A percentile compares a stretch with the other conserved stretches of the same genome.
Conservation (phyloP, 73 alveolate genomes). For the Stentor roeselii region DNA sequence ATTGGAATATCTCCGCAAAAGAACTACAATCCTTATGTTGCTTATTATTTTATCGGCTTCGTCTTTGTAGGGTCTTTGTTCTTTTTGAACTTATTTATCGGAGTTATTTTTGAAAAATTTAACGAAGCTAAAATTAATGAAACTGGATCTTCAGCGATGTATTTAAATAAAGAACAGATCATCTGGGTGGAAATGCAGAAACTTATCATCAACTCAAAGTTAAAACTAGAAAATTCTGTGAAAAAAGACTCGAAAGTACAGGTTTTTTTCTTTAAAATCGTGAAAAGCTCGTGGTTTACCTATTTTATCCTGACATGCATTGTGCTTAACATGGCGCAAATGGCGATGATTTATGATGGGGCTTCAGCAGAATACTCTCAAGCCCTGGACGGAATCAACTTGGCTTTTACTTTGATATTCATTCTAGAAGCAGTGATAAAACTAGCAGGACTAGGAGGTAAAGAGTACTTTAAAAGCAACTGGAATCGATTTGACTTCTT, state of each 20-base stretch:
- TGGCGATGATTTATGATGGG: constrained; percentile 41
- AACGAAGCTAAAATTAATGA: constrained; percentile 39
- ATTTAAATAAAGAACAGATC: constrained; percentile 44
- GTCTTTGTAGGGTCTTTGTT: constrained; percentile 43
- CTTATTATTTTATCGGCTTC: constrained; percentile 36
- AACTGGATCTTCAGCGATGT: constrained; percentile 28
- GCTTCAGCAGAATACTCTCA: not conserved
- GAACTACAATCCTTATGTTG: constrained; percentile 31
- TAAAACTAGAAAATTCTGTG: constrained; percentile 51
- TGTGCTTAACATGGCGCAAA: constrained; percentile 23
- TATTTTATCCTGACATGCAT: constrained; percentile 9
- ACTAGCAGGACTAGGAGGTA: constrained; percentile 34
- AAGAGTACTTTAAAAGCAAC: constrained; percentile 34
- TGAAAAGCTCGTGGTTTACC: not conserved
- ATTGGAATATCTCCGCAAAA: constrained; percentile 27
- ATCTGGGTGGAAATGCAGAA: constrained; percentile 64
- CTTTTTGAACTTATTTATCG: constrained; percentile 47
- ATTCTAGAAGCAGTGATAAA: constrained; percentile 43
- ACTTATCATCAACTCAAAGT: constrained; percentile 56
- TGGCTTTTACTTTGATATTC: constrained; percentile 36
- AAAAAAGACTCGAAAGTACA: not conserved
- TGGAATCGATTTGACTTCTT: constrained; percentile 61
- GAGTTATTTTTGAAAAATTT: constrained; percentile 44
- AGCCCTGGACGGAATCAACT: constrained; percentile 28
- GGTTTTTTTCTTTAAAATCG: not conserved